Conservation (phyloP, 148 eudicot genomes). For the Dianthus caryophyllus region DNA sequence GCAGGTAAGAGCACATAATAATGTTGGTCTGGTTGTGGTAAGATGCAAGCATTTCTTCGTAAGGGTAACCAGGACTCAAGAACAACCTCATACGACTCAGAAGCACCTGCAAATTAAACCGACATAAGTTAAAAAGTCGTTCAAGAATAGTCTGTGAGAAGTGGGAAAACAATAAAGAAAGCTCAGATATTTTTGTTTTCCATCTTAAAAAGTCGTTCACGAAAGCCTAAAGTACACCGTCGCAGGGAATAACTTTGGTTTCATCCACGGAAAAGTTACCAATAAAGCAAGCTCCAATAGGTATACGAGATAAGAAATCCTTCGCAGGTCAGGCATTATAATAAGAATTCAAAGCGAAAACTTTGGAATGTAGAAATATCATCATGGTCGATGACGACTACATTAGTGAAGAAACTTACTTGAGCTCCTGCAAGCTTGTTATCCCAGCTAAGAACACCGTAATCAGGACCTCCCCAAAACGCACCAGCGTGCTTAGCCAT, state of each 20-base stretch:
- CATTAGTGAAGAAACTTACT: conserved; percentile 41
- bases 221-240: neutral
- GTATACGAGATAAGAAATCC: neutral
- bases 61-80: conserved; percentile 88
- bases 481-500: conserved; percentile 90
- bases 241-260: neutral
- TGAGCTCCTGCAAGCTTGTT: conserved; percentile 91
- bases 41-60: conserved; percentile 68
- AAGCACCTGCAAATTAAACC: conserved; percentile 49
- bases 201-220: neutral
- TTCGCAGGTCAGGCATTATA: neutral
- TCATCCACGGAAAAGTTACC: neutral
- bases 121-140: neutral
- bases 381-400: neutral
- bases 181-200: too few species aligned
- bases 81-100: conserved; percentile 82
- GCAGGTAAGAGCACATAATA: conserved; percentile 85
- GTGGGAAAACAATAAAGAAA: neutral
- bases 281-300: neutral
- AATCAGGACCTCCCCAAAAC: conserved; percentile 74
- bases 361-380: neutral
- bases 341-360: neutral
- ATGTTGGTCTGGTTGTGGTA: conserved; percentile 82
- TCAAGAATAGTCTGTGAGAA: neutral
- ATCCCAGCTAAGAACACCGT: conserved; percentile 91